Conservation (phyloP, 2,329 filamentous ascomycete species). For the Beauveria sp. region DNA sequence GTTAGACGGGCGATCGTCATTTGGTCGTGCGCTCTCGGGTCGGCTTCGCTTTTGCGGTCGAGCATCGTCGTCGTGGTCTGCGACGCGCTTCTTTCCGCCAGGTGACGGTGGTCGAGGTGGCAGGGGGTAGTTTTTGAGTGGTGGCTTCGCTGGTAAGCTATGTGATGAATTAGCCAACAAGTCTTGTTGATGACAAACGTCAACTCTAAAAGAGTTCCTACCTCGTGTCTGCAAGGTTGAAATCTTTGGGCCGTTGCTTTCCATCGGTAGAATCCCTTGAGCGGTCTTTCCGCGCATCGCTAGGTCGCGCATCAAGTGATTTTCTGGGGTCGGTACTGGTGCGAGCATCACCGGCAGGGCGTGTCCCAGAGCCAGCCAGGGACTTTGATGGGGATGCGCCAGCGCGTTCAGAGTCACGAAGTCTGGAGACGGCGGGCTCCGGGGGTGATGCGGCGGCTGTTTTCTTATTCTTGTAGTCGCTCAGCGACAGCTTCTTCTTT, state of each 20-base stretch:
- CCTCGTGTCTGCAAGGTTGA: constrained; percentile 22
- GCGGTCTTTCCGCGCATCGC: constrained; percentile 15
- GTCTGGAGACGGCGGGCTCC: constrained; percentile 25
- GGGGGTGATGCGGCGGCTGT: constrained; percentile 26
- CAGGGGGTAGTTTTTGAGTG: constrained; percentile 21
- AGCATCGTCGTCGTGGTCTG: constrained; percentile 35
- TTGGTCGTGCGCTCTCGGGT: constrained; percentile 27
- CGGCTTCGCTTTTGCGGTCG: constrained; percentile 40
- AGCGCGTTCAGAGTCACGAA: constrained; percentile 25
- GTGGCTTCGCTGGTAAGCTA: constrained; percentile 31
- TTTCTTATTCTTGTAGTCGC: constrained; percentile 53
- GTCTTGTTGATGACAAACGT: not conserved
- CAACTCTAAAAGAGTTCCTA: constrained; percentile 10
- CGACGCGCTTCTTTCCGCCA: constrained; percentile 38
- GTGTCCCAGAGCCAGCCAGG: constrained; percentile 6
- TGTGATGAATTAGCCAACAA: not conserved
- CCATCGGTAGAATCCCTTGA: constrained; percentile 19
- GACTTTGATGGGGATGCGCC: constrained; percentile 14
- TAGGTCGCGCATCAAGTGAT: constrained; percentile 13
- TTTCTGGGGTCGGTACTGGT: not conserved
- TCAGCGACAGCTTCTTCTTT: constrained; percentile 51
- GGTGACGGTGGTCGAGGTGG: constrained; percentile 33
- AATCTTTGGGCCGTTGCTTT: constrained; percentile 24
- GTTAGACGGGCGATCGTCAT: constrained; percentile 24
- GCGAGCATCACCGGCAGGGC: constrained; percentile 6